phyloP scores from a whole-genome alignment of 352 stramenopile genomes.

The Globisporangium megalacanthum region DNA sequence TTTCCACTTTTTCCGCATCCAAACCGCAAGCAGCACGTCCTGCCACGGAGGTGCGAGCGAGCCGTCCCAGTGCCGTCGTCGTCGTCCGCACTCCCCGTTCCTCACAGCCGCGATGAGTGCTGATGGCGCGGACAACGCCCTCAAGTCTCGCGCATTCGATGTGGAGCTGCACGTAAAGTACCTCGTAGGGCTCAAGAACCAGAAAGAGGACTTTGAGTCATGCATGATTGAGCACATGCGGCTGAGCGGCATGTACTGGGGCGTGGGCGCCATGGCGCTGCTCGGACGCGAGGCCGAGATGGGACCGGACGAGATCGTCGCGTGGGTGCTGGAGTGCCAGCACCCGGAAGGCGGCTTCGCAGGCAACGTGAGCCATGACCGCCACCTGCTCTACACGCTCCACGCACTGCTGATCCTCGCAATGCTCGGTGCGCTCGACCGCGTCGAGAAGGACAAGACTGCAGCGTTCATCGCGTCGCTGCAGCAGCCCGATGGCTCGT shows the following conservation, averaged over 20 bases:
- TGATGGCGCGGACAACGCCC: neutral
- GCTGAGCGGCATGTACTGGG: slow-evolving; percentile 99
- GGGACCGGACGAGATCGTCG: slow-evolving; percentile 79
- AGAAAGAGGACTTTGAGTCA: slow-evolving; percentile 89
- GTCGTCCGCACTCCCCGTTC: neutral
- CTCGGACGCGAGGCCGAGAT: slow-evolving; percentile 88
- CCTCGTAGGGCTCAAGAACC: slow-evolving; percentile 70
- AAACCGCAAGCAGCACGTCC: neutral
- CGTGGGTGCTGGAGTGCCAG: slow-evolving; percentile 95
- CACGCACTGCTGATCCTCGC: slow-evolving; percentile 96
- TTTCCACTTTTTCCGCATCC: no score
- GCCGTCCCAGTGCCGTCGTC: neutral
- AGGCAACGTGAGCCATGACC: slow-evolving; percentile 95
- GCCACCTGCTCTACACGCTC: slow-evolving; percentile 97
- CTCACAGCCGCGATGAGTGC: neutral
- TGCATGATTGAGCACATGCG: slow-evolving; percentile 96
- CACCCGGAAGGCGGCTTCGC: slow-evolving; percentile 92
- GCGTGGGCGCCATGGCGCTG: slow-evolving; percentile 92
- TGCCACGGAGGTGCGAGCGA: slow-evolving; percentile 4
- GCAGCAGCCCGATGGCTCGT: slow-evolving; percentile 96
- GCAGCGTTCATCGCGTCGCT: slow-evolving; percentile 83
- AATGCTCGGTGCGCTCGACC: slow-evolving; percentile 87
- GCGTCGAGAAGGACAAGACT: slow-evolving; percentile 77
- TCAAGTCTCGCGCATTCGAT: slow-evolving; percentile 29
- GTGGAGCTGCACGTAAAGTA: slow-evolving; percentile 75